phyloP scores from a whole-genome alignment of 1,139 yeast genomes.

The Yamadazyma friedrichii region DNA sequence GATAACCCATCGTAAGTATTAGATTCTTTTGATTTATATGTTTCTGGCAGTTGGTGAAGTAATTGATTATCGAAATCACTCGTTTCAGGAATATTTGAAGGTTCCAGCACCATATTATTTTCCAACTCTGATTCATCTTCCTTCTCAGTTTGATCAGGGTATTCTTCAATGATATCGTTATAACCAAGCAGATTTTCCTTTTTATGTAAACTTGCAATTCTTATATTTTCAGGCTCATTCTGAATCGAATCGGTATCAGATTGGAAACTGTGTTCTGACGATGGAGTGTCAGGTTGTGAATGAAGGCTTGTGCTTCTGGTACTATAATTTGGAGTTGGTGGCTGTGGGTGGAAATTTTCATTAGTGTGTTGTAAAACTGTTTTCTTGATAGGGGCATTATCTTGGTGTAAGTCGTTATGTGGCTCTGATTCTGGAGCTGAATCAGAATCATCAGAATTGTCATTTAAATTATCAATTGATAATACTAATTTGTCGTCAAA shows the following conservation, averaged over 20 bases:
- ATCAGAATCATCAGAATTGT: constrained; percentile 12
- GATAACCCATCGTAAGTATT: not conserved
- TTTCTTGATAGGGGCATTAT: constrained; percentile 6
- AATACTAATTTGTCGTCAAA: constrained; percentile 25
- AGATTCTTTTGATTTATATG: not conserved
- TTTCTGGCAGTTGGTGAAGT: not conserved
- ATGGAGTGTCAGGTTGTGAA: constrained; percentile 28
- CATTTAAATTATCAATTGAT: constrained; percentile 32
- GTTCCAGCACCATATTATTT: not conserved
- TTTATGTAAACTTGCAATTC: constrained; percentile 12
- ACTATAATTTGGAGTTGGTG: constrained; percentile 32
- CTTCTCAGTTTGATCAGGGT: constrained; percentile 1
- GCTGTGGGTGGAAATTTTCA: constrained; percentile 27
- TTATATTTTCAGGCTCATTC: constrained; percentile 30
- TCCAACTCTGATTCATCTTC: constrained; percentile 1
- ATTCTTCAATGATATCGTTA: constrained; percentile 9
- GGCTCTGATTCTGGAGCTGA: not conserved
- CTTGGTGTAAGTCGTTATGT: not conserved
- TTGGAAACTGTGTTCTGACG: constrained; percentile 32
- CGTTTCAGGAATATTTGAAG: not conserved
- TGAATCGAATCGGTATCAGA: constrained; percentile 43
- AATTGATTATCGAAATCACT: not conserved
- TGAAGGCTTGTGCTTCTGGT: constrained; percentile 1
- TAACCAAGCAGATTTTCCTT: constrained; percentile 5
- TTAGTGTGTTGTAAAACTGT: constrained; percentile 5